These are phyloP conservation scores for Dioszegia crocea DNA, from an alignment of 768 basidiomycete species.

Conservation along the genomic window DNA sequence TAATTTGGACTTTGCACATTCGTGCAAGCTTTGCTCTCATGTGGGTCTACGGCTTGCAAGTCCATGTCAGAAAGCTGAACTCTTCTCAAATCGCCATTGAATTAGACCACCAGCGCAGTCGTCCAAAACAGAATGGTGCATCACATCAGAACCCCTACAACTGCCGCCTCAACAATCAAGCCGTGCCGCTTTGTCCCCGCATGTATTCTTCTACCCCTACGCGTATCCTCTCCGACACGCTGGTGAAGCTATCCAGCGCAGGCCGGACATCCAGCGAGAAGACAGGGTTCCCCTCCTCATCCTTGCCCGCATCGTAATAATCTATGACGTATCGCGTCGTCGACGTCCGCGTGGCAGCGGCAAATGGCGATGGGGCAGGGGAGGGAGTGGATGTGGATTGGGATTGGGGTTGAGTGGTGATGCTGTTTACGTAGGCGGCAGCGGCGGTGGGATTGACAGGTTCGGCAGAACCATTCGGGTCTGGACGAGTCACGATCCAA, in stretches of 20 bases:
- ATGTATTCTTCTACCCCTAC: slow-evolving; percentile 41
- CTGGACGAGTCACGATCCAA: slow-evolving; percentile 76
- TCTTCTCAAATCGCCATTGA: no score
- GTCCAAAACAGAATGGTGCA: neutral
- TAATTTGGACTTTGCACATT: no score
- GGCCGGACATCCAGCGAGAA: slow-evolving; percentile 94
- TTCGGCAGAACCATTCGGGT: neutral
- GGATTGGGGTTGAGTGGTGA: neutral
- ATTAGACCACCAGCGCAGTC: no score
- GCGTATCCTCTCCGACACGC: slow-evolving; percentile 66
- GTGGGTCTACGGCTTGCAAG: no score
- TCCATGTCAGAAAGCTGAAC: no score
- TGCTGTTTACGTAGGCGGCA: neutral
- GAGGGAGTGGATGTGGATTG: slow-evolving; percentile 5
- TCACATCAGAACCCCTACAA: neutral
- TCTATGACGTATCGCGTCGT: slow-evolving; percentile 84
- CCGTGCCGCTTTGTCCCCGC: neutral
- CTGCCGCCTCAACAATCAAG: neutral
- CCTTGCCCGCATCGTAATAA: slow-evolving; percentile 90
- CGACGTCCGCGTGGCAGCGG: slow-evolving; percentile 5
- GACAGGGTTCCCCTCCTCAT: slow-evolving; percentile 85
- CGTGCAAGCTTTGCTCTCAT: no score
- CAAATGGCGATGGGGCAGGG: slow-evolving; percentile 1
- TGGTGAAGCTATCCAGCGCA: slow-evolving; percentile 77
- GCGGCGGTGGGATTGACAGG: slow-evolving; percentile 48